Evolutionary conservation across 2,329 filamentous ascomycete genomes (phyloP).

Genomic region (Aspergillus uvarum): DNA sequence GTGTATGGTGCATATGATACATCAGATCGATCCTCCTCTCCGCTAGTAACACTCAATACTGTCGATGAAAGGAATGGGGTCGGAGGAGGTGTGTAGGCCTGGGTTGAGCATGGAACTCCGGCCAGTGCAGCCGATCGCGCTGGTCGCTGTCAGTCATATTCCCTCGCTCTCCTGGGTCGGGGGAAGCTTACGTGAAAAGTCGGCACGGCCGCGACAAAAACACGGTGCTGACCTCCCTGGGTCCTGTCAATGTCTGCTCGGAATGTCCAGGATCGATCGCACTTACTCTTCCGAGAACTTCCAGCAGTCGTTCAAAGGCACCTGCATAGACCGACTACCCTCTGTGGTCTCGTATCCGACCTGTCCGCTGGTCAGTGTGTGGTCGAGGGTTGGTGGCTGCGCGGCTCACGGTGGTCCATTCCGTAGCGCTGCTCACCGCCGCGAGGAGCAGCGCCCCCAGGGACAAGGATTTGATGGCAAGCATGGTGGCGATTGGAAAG

Average conservation of each 20-base stretch:
- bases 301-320: constrained; percentile 1
- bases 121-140: constrained; percentile 12
- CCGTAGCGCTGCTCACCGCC: neutral
- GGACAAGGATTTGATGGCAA: neutral
- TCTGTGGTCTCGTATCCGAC: neutral
- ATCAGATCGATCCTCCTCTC: constrained; percentile 8
- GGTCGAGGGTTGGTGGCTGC: neutral
- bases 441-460: neutral
- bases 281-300: neutral
- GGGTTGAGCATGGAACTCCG: constrained; percentile 9
- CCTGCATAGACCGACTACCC: neutral
- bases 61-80: constrained; percentile 7
- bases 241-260: neutral
- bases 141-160: neutral
- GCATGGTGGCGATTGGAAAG: neutral
- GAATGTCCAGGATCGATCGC: too few relatives aligned
- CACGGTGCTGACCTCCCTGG: constrained; percentile 12
- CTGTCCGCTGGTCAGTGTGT: neutral
- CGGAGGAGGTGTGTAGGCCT: constrained; percentile 7
- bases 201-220: constrained; percentile 10
- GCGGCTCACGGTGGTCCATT: neutral
- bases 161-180: neutral
- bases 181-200: constrained; percentile 13
- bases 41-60: neutral
- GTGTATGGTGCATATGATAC: neutral